Evolutionary conservation across 2,329 filamentous ascomycete genomes (phyloP), one percentile per base, ranked within the genome.

Genomic region (Aaosphaeria pasadenensis): DNA sequence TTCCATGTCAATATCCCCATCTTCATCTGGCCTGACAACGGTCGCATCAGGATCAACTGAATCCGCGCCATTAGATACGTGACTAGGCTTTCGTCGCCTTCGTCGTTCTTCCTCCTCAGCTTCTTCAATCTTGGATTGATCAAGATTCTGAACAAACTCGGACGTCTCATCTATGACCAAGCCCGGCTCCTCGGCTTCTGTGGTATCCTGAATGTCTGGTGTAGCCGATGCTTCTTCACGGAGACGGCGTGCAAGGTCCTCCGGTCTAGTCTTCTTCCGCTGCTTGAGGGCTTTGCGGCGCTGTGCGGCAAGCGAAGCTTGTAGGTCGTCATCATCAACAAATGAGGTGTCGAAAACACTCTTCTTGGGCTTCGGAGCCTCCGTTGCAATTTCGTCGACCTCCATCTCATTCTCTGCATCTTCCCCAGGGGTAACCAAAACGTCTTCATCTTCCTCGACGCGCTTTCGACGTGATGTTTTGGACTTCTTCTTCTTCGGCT

Each of bases 81-180:
- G 62, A 28, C 60, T 66, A 1, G 60, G 61, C 48, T 75, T 50
- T 70, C 67, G 62, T 70, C 79, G 62, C 66, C 77, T 54, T 70
- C 87, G 73, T 64, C 79, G 73, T 7, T 78, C 60, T 31, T 72
- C 70, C 13, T 61, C 56, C 5, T 57, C 59, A 33, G 39, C 39
- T 9, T 66, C 56, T 13, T 49, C 58, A 6, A 43, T 51, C 17
- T 56, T 70, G 2, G 74, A 80, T 11, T 86, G 83, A 49, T 86
- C 87, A 47, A 99, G 73, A 46, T 90, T 90, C 29, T 91, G 87
- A 30, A 99, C 88, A 60, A 99, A 99, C 60, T 96, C 91, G 0
- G 91, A 91, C 1, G 92, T 96, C 65, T 96, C 94, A 51, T 96
- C 92, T 48, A 99, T 91, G n/a, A 96, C 82, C 1, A 99, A 76